Evolutionary conservation across 2,329 filamentous ascomycete genomes (phyloP).

Genomic region (Cercospora beticola): DNA sequence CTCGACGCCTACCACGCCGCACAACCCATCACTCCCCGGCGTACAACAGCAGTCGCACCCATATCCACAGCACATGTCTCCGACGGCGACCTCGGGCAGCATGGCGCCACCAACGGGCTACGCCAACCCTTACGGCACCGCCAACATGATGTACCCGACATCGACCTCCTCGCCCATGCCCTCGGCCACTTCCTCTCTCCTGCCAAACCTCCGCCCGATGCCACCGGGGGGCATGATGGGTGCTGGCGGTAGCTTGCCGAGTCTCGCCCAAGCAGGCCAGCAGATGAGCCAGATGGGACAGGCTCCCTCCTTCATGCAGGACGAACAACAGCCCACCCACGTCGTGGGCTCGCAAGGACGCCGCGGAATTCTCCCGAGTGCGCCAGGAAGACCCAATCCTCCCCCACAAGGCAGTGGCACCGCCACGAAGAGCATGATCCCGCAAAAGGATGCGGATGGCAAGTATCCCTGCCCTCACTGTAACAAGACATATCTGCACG

Average conservation of each 20-base stretch:
- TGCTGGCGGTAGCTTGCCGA: slow-evolving; percentile 37
- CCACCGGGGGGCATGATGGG: slow-evolving; percentile 42
- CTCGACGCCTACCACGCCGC: slow-evolving; percentile 37
- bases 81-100: slow-evolving; percentile 33
- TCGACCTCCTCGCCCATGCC: slow-evolving; percentile 37
- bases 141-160: slow-evolving; percentile 35
- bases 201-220: slow-evolving; percentile 45
- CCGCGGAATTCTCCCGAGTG: slow-evolving; percentile 86
- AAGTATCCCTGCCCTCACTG: slow-evolving; percentile 98
- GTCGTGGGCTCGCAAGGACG: slow-evolving; percentile 94
- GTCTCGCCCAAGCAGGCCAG: slow-evolving; percentile 35
- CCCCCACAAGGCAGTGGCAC: slow-evolving; percentile 63
- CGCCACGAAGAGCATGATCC: slow-evolving; percentile 73
- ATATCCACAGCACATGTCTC: slow-evolving; percentile 13
- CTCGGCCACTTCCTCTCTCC: slow-evolving; percentile 28
- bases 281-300: slow-evolving; percentile 34
- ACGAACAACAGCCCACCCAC: slow-evolving; percentile 66
- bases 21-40: slow-evolving; percentile 36
- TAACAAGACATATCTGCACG: slow-evolving; percentile 95
- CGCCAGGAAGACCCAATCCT: slow-evolving; percentile 79
- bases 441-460: slow-evolving; percentile 92
- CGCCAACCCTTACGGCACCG: slow-evolving; percentile 32
- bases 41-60: slow-evolving; percentile 21
- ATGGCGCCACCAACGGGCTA: slow-evolving; percentile 39
- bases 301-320: slow-evolving; percentile 39